phyloP scores from a whole-genome alignment of 106 monocot genomes.

The Gastrodia elata region DNA sequence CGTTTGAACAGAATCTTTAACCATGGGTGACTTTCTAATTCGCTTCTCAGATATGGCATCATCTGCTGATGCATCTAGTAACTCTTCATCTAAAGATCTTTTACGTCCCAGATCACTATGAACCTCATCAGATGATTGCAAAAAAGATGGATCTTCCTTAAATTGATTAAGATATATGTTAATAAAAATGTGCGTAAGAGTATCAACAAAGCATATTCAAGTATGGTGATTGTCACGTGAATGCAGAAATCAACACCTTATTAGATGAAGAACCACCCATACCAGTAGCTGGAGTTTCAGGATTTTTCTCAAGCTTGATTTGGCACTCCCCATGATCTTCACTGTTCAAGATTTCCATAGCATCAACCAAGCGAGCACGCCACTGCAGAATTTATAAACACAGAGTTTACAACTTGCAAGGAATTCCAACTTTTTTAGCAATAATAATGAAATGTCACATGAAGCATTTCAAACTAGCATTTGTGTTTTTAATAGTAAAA shows the following conservation, averaged over 20 bases:
- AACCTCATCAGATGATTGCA: slow-evolving; percentile 19
- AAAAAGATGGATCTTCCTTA: slow-evolving; percentile 30
- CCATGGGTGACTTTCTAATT: slow-evolving; percentile 19
- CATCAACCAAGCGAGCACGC: slow-evolving; percentile 71
- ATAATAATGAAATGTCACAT: neutral
- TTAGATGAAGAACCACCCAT: slow-evolving; percentile 15
- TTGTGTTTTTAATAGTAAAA: neutral
- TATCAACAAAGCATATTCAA: neutral
- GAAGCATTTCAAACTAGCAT: neutral
- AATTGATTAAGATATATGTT: slow-evolving; percentile 13
- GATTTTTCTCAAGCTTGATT: slow-evolving; percentile 12
- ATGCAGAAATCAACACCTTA: slow-evolving; percentile 22
- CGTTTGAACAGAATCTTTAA: slow-evolving; percentile 20
- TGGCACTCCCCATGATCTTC: slow-evolving; percentile 20
- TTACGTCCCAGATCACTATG: slow-evolving; percentile 32
- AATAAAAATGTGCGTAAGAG: slow-evolving; percentile 5
- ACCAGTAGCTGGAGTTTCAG: slow-evolving; percentile 9
- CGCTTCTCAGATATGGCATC: slow-evolving; percentile 39
- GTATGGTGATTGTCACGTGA: neutral
- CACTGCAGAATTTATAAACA: slow-evolving; percentile 40
- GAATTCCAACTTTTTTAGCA: neutral
- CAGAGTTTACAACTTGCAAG: neutral
- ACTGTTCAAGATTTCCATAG: slow-evolving; percentile 47
- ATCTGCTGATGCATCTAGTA: slow-evolving; percentile 26
- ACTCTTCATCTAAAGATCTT: slow-evolving; percentile 39